Evolutionary conservation across 75 land plant genomes (phyloP).

Genomic region (Sequoia sempervirens): DNA sequence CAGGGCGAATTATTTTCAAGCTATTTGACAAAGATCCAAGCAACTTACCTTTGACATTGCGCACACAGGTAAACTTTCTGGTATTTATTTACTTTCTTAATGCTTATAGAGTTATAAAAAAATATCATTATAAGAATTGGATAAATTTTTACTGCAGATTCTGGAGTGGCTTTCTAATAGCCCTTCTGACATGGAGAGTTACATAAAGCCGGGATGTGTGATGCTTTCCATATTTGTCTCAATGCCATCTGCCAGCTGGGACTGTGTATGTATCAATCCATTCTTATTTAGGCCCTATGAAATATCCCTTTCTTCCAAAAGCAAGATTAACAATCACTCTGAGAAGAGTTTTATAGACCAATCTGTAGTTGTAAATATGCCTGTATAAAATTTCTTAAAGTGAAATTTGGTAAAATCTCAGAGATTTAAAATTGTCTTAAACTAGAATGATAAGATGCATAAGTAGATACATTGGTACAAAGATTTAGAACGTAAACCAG

Average conservation of each 20-base stretch:
- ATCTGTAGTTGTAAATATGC: neutral
- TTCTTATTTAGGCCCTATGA: neutral
- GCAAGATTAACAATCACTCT: neutral
- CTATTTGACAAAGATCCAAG: slow-evolving; percentile 74
- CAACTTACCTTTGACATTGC: slow-evolving; percentile 46
- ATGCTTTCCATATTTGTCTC: slow-evolving; percentile 69
- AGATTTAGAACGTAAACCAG: neutral
- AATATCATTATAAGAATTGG: neutral
- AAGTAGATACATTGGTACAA: neutral
- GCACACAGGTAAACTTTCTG: slow-evolving; percentile 45
- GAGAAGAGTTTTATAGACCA: neutral
- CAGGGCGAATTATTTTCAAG: slow-evolving; percentile 75
- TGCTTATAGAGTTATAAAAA: neutral
- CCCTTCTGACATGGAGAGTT: slow-evolving; percentile 92
- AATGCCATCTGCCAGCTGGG: slow-evolving; percentile 76
- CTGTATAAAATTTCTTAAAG: neutral
- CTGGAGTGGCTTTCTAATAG: slow-evolving; percentile 72
- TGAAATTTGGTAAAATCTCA: neutral
- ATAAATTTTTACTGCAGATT: slow-evolving; percentile 35
- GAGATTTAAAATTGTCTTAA: neutral
- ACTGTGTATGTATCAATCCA: slow-evolving; percentile 41
- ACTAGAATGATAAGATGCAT: neutral
- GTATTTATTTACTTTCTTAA: neutral
- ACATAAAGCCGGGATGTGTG: slow-evolving; percentile 93
- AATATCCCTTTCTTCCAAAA: neutral